Evolutionary conservation across 2,329 filamentous ascomycete genomes (phyloP).

Genomic region (Fusarium falciforme): DNA sequence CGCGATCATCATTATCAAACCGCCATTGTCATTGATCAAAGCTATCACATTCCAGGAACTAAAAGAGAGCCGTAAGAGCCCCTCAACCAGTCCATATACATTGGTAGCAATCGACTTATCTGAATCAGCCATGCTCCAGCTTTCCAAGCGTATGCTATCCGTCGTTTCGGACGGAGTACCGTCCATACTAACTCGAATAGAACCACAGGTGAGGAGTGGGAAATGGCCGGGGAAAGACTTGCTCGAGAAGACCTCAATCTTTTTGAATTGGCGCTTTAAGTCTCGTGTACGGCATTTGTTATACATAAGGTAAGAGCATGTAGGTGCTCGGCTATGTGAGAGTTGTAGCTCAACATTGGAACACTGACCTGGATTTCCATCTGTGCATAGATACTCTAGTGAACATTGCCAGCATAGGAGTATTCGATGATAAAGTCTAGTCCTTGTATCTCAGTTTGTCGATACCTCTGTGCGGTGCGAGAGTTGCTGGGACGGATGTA

Average conservation of each 20-base stretch:
- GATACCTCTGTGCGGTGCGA: background rate
- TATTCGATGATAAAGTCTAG: background rate
- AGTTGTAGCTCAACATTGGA: background rate
- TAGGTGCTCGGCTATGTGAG: background rate
- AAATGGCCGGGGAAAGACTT: background rate
- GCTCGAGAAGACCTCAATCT: background rate
- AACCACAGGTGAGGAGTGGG: background rate
- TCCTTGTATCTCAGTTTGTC: background rate
- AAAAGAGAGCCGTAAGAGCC: background rate
- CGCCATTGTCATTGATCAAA: background rate
- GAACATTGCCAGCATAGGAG: background rate
- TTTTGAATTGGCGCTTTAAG: background rate
- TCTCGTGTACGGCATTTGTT: background rate
- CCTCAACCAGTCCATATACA: background rate
- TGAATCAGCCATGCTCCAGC: background rate
- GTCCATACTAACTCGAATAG: background rate
- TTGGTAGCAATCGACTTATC: background rate
- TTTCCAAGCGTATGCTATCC: background rate
- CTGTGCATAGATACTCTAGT: background rate
- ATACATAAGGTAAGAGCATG: background rate
- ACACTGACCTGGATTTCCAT: background rate
- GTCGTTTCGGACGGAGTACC: background rate
- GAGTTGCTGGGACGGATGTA: background rate
- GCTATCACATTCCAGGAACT: background rate
- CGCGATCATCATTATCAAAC: background rate